Evolutionary conservation across 352 stramenopile genomes (phyloP), one percentile per base, ranked within the genome.

Genomic region (Phytophthora quininea): DNA sequence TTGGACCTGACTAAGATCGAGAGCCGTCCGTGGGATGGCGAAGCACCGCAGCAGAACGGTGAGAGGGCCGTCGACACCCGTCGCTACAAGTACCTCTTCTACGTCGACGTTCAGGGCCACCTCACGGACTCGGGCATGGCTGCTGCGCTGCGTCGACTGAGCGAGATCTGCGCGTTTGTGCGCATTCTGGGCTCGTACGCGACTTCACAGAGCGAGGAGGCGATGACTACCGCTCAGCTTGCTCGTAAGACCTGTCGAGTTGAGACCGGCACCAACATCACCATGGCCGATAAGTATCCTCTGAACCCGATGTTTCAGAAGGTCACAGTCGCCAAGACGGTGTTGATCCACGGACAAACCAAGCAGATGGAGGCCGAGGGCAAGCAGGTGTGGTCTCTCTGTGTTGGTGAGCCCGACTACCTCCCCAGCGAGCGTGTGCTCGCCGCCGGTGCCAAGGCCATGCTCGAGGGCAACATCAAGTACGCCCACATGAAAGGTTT

Each of bases 341-440:
- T 98, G 29, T 80, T 98, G 77, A 97, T 99, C 61, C 97, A 98
- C 59, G 84, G 78, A 11, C 77, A 97, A 40, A 98, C 97, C 19
- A 98, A 99, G 76, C 88, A 98, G 67, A 96, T 99, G 77, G 88
- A 98, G 74, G 93, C 92, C 12, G 82, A 97, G 31, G 97, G 96
- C 14, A 87, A 97, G 65, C 63, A 88, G 9, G 94, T 99, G 31
- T 89, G 77, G 66, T 94, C 92, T 12, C 79, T 99, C 7, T 98
- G 95, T 60, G 95, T 99, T 1, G 97, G 97, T 45, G 97, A 99
- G 66, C 96, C 96, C 4, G 96, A 99, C 76, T 99, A 98, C 79
- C 64, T 86, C 4, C 96, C 96, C 4, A 92, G 93, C 11, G 50
- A 81, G 54, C 84, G 81, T 15, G 92, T 99, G 11, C 73, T 99